These are phyloP conservation scores for Tubosaeta sp. DNA, from an alignment of 768 basidiomycete genomes.

Conservation along the genomic window DNA sequence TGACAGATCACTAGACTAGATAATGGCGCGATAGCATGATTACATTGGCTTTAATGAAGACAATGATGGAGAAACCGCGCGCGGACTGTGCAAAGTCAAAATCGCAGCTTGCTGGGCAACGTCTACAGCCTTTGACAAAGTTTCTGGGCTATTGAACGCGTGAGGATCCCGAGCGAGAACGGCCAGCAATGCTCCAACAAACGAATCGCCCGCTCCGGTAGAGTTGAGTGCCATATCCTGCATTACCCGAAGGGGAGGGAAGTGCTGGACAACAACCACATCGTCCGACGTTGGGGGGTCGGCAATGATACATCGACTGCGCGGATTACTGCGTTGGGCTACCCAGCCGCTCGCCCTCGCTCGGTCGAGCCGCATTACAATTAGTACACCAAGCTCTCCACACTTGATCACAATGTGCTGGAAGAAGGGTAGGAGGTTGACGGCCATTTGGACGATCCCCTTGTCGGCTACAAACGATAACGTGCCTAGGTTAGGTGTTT, in stretches of 20 bases:
- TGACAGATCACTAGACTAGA: constrained; percentile 7
- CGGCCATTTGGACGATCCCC: constrained; percentile 76
- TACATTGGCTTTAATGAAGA: constrained; percentile 28
- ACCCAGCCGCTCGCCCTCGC: constrained; percentile 47
- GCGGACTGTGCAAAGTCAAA: constrained; percentile 51
- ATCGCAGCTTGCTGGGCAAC: constrained; percentile 64
- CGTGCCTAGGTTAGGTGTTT: constrained; percentile 37
- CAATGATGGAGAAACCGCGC: constrained; percentile 64
- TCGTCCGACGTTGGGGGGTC: constrained; percentile 42
- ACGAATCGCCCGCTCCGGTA: constrained; percentile 90
- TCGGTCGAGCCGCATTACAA: constrained; percentile 52
- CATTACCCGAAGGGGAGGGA: constrained; percentile 50
- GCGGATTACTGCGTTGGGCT: constrained; percentile 42
- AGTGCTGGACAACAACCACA: constrained; percentile 66
- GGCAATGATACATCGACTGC: constrained; percentile 47
- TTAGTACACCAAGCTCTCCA: constrained; percentile 63
- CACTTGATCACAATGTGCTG: constrained; percentile 83
- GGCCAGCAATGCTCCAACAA: constrained; percentile 82
- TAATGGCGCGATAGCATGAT: not conserved
- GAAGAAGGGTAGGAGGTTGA: constrained; percentile 82
- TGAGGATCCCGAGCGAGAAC: constrained; percentile 43
- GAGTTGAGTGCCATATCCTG: constrained; percentile 52
- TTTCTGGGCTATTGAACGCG: constrained; percentile 42
- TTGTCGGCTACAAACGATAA: constrained; percentile 61
- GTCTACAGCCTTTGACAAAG: constrained; percentile 43